Evolutionary conservation across 176 grass and related monocot species (phyloP).

Genomic region (Coix lacrymajobi): DNA sequence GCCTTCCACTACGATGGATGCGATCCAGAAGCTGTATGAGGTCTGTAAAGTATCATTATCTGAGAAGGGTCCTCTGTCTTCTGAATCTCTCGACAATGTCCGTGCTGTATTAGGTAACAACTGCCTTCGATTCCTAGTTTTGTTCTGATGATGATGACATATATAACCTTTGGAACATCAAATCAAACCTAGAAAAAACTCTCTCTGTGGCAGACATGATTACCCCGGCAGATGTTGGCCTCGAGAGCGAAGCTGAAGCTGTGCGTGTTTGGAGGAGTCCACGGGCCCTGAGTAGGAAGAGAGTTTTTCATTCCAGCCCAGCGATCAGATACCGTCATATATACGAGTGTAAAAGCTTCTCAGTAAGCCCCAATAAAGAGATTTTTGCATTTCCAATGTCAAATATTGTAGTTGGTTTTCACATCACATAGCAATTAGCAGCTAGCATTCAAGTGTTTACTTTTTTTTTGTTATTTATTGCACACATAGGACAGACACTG

Average conservation of each 20-base stretch:
- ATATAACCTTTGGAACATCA: neutral
- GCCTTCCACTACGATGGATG: conserved; percentile 31
- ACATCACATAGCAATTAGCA: neutral
- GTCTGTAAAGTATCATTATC: conserved; percentile 52
- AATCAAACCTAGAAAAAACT: neutral
- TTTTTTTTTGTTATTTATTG: neutral
- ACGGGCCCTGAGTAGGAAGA: conserved; percentile 35
- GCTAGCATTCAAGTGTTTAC: neutral
- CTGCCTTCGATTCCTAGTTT: neutral
- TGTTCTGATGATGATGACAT: neutral
- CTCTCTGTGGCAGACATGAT: conserved; percentile 59
- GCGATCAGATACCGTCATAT: conserved; percentile 70
- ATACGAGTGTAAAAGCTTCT: conserved; percentile 62
- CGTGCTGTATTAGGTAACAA: conserved; percentile 44
- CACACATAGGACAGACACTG: neutral
- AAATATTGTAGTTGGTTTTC: neutral
- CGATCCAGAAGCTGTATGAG: conserved; percentile 68
- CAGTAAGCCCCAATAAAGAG: conserved; percentile 17
- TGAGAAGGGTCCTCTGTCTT: conserved; percentile 45
- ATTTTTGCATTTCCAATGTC: neutral
- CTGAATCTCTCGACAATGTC: conserved; percentile 48
- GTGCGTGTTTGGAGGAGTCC: conserved; percentile 34
- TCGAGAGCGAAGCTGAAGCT: conserved; percentile 50
- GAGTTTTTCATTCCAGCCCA: conserved; percentile 35
- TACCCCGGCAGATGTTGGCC: conserved; percentile 53